These are phyloP conservation scores for Hordeum pubiflorum DNA, from an alignment of 202 grass and related monocot genomes.

Conservation along the genomic window DNA sequence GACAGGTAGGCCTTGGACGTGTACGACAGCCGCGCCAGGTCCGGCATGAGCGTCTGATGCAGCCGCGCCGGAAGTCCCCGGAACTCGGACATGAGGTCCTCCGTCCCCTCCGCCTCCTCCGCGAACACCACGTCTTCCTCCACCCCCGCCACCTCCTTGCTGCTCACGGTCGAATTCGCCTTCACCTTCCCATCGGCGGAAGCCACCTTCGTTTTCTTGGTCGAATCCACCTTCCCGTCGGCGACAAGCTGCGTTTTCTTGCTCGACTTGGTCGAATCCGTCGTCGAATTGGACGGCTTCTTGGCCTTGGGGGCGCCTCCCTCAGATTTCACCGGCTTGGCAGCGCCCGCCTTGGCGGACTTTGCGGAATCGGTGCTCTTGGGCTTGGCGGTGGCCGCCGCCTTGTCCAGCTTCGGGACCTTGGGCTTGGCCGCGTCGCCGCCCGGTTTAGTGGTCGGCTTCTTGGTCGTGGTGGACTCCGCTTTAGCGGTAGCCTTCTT, in stretches of 20 bases:
- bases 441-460: neutral
- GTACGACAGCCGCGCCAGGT: constrained; percentile 75
- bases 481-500: constrained; percentile 10
- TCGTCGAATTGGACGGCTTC: constrained; percentile 36
- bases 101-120: constrained; percentile 36
- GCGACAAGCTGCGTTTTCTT: constrained; percentile 34
- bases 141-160: neutral
- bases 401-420: constrained; percentile 14
- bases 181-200: constrained; percentile 12
- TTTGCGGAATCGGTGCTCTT: neutral
- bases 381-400: neutral
- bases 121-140: constrained; percentile 29
- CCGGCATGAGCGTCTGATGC: constrained; percentile 73
- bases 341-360: constrained; percentile 25
- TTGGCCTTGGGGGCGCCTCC: constrained; percentile 28
- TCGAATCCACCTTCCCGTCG: constrained; percentile 11
- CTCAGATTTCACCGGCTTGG: constrained; percentile 48
- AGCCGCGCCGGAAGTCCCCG: constrained; percentile 54
- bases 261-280: constrained; percentile 26
- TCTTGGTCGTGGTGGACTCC: neutral
- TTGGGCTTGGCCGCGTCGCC: constrained; percentile 25
- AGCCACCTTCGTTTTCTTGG: constrained; percentile 39
- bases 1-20: constrained; percentile 82
- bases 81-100: constrained; percentile 72
- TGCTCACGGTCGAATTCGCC: neutral